A percentile compares a stretch with the other conserved stretches of the same genome.
Evolutionary conservation across 2,329 filamentous ascomycete genomes (phyloP).

Genomic region (Metarhizium album): DNA sequence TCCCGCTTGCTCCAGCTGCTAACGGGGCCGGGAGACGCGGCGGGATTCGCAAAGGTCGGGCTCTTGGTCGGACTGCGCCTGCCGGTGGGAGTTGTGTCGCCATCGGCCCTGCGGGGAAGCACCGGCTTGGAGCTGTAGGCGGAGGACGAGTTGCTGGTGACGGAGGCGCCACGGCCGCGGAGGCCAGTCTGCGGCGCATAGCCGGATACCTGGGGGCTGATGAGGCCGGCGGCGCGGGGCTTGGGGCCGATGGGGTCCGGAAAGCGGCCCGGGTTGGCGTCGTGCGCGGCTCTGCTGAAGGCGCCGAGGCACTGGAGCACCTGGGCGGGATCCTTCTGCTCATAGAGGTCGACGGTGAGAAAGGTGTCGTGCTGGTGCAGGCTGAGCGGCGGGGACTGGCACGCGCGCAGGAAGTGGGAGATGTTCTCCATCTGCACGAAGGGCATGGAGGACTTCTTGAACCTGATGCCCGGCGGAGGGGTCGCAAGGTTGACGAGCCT

Average conservation of each 20-base stretch:
- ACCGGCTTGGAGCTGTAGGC: conserved; percentile 29
- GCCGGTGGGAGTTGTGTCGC: conserved; percentile 39
- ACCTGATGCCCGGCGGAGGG: conserved; percentile 71
- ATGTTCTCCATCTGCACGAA: conserved; percentile 99
- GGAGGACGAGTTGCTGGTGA: conserved; percentile 48
- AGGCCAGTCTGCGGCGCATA: conserved; percentile 34
- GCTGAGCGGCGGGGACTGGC: conserved; percentile 73
- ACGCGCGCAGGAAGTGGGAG: conserved; percentile 84
- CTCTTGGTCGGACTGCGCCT: conserved; percentile 54
- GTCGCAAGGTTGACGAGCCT: conserved; percentile 75
- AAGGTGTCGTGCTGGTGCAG: conserved; percentile 92
- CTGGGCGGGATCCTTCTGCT: conserved; percentile 90
- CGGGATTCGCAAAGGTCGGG: conserved; percentile 31
- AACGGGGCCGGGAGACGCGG: conserved; percentile 44
- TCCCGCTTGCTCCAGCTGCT: conserved; percentile 86
- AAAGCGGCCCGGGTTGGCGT: conserved; percentile 62
- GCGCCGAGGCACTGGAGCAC: conserved; percentile 86
- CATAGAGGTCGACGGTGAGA: conserved; percentile 91
- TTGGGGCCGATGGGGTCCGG: conserved; percentile 67
- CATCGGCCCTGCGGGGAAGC: conserved; percentile 37
- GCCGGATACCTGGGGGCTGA: conserved; percentile 60
- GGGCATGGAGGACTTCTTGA: conserved; percentile 87
- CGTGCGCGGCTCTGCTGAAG: conserved; percentile 79
- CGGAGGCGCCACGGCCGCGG: conserved; percentile 38
- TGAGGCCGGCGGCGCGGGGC: conserved; percentile 31